Evolutionary conservation across 1,284 basidiomycete species (phyloP), one percentile per base, ranked within the genome.

Genomic region (Leccinum proliferum): DNA sequence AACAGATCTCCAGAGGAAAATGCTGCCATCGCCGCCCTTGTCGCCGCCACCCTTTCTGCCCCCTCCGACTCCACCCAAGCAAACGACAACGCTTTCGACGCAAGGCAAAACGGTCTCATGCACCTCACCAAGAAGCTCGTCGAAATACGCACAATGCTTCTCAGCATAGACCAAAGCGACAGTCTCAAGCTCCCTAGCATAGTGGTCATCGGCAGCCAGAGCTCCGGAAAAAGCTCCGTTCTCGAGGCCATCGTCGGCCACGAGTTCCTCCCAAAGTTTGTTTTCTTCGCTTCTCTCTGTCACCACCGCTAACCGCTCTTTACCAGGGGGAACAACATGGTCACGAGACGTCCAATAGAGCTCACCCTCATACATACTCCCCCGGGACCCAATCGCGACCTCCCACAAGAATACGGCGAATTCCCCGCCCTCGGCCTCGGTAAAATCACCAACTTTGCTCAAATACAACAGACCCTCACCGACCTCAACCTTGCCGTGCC

Each of bases 191-290:
- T 99, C 12, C 96, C 96, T 0, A 96, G 93, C 67, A 98, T 99
- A 64, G 96, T 99, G 43, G 97, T 99, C 58, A 94, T 99, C 67
- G 96, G 96, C 12, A 96, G 94, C 71, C 96, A 99, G 78, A 97
- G 94, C 75, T 96, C 93, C 4, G 96, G 96, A 5, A 99, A 99
- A 82, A 96, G 94, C 70, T 96, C 93, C 32, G 97, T 99, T 0
- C 79, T 99, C 60, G 96, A 99, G 76, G 92, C 97, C 2, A 94
- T 99, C 67, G 97, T 99, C 25, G 97, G 96, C 0, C 94, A 98
- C 67, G 95, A 99, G 75, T 99, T 99, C 76, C 79, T 99, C 50
- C 97, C 96, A 46, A 99, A 99, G 94, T 96, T 67, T 67, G 87
- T 77, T 55, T 37, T 29, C 67, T 25, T 67, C 67, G 5, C 35